phyloP scores from a whole-genome alignment of 768 basidiomycete species.

The Macrolepiota dolichaula region DNA sequence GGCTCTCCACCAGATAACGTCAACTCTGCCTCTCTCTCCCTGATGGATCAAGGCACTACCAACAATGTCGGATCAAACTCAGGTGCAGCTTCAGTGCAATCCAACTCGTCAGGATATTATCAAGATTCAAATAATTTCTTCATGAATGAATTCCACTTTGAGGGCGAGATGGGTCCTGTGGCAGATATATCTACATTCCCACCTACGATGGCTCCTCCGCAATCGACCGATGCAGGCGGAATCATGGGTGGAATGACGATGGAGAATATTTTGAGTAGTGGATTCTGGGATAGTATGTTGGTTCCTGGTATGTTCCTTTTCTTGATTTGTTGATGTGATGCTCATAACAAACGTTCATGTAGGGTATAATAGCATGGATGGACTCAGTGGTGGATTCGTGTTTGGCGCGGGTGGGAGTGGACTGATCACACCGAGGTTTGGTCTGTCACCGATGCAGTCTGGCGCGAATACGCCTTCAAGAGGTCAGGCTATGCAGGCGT shows the following conservation, averaged over 20 bases:
- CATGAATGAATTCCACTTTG: conserved; percentile 64
- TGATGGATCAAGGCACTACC: not conserved
- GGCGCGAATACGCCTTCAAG: conserved; percentile 47
- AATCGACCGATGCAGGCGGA: conserved; percentile 30
- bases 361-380: conserved; percentile 85
- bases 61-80: not conserved
- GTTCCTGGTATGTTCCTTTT: conserved; percentile 64
- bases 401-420: conserved; percentile 84
- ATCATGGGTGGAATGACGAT: conserved; percentile 57
- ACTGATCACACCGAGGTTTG: conserved; percentile 71
- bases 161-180: conserved; percentile 82
- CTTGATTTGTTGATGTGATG: not conserved
- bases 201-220: conserved; percentile 73
- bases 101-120: conserved; percentile 9
- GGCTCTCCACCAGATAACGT: not conserved
- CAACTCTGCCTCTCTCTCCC: not conserved
- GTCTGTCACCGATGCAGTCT: conserved; percentile 56
- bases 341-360: not conserved
- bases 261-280: conserved; percentile 76
- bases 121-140: conserved; percentile 6
- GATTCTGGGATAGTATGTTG: conserved; percentile 87
- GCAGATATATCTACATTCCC: conserved; percentile 83
- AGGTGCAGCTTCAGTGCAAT: no score
- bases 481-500: conserved; percentile 15
- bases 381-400: conserved; percentile 81